A percentile compares a stretch with the other conserved stretches of the same genome.
Evolutionary conservation across 2,329 filamentous ascomycete genomes (phyloP).

Genomic region (Aureobasidium leucospermi): DNA sequence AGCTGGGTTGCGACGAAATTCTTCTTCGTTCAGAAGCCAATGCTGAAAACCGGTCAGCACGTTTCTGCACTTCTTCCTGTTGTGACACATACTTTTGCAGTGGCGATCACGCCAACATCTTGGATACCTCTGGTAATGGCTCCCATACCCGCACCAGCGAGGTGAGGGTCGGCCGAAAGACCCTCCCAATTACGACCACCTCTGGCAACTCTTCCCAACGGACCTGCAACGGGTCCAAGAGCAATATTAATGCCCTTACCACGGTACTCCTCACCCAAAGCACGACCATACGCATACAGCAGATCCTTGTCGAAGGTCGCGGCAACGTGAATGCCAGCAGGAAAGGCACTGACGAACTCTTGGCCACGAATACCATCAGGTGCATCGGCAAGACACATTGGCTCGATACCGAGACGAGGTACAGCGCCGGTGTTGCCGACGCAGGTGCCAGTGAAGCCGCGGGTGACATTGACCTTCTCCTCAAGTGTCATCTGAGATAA

Average conservation of each 20-base stretch:
- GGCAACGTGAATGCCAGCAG: conserved; percentile 59
- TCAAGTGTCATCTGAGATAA: conserved; percentile 27
- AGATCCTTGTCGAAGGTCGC: conserved; percentile 48
- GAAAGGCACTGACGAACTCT: conserved; percentile 70
- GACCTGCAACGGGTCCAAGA: conserved; percentile 46
- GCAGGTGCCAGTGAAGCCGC: conserved; percentile 39
- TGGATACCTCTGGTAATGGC: conserved; percentile 52
- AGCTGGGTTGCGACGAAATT: conserved; percentile 15
- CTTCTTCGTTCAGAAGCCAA: conserved; percentile 17
- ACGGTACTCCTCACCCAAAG: conserved; percentile 40
- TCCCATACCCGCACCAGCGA: conserved; percentile 48
- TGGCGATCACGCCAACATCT: conserved; percentile 47
- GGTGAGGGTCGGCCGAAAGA: conserved; percentile 63
- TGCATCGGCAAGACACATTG: conserved; percentile 64
- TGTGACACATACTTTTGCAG: conserved; percentile 29
- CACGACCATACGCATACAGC: conserved; percentile 43
- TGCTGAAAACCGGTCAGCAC: conserved; percentile 35
- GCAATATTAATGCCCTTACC: conserved; percentile 25
- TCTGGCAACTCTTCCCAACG: conserved; percentile 63
- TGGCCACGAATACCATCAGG: conserved; percentile 65
- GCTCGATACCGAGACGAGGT: conserved; percentile 61
- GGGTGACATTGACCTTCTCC: conserved; percentile 28
- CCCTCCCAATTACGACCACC: conserved; percentile 72
- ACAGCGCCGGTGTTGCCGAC: conserved; percentile 72
- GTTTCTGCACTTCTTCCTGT: no score